Base-by-base conservation (phyloP, 805 yeast species). In the Candida corydali region DNA sequence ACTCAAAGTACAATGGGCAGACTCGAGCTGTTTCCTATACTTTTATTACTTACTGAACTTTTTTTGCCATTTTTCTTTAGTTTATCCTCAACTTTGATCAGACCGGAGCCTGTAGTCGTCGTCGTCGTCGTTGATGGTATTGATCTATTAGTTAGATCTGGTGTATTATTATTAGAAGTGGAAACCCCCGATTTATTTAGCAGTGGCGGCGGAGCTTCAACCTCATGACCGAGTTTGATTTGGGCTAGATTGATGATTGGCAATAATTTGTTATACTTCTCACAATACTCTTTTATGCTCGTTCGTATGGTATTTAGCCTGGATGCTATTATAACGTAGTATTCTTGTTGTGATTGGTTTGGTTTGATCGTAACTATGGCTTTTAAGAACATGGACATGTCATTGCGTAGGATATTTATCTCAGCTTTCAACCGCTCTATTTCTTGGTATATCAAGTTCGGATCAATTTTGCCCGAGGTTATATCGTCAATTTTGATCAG, bases 241-340 rank as follows among this genome's bases (percentile, higher is more conserved):
- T 74, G 78, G 1, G 78, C 63, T 42, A 71, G 61, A 43, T 74
- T 62, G 29, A 75, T 69, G 28, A 75, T 62, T 3, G 81, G 80
- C 2, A 73, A 52, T 12, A 75, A 52, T 38, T 67, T 56, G 34
- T 63, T 69, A 49, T 73, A 75, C 35, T 69, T 60, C 5, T 46
- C 54, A 42, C 69, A 63, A 40, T 73, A 75, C 3, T 61, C 63
- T 20, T 62, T 61, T 29, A 75, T 69, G 36, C 62, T 57, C 10
- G 39, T 45, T 42, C 65, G 68, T 4, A 75, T 59, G 6, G 56
- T 47, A 24, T 63, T 57, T 30, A 71, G 62, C 22, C 55, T 47
- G 33, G 57, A 58, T 3, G 59, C 51, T 8, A 73, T 66, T 9
- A 47, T 53, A 35, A 54, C 60, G 40, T 65, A 60, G 41, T 62